Evolutionary conservation across 805 yeast genomes (phyloP).

Genomic region (Pichia californica): DNA sequence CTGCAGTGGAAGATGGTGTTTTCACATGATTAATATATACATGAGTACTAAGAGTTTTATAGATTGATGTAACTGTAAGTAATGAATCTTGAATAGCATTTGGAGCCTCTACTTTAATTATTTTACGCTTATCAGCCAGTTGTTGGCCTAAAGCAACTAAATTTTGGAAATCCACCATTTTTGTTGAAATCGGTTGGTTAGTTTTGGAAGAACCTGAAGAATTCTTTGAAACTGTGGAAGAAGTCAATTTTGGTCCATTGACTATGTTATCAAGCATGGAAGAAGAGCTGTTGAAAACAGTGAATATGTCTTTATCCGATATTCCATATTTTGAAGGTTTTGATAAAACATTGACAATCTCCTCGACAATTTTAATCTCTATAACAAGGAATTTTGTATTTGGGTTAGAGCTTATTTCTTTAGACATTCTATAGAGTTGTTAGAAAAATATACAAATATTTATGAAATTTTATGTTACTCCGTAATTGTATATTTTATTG

Average conservation of each 20-base stretch:
- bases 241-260: conserved; percentile 4
- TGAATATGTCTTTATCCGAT: conserved; percentile 17
- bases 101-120: background rate
- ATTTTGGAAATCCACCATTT: conserved; percentile 22
- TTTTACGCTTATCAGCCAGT: conserved; percentile 12
- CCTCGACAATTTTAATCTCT: conserved; percentile 21
- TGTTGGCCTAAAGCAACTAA: conserved; percentile 23
- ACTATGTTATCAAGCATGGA: conserved; percentile 9
- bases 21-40: conserved; percentile 24
- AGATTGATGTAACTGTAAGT: background rate
- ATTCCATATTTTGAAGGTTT: conserved; percentile 18
- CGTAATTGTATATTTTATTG: too few species aligned
- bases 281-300: conserved; percentile 12
- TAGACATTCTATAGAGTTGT: too few species aligned
- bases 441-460: too few species aligned
- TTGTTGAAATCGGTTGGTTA: conserved; percentile 11
- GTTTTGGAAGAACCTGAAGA: background rate
- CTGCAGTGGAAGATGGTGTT: conserved; percentile 7
- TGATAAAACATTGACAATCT: conserved; percentile 20
- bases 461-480: too few species aligned
- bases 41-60: conserved; percentile 18
- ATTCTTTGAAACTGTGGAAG: background rate
- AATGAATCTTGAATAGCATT: background rate
- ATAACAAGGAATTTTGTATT: conserved; percentile 4
- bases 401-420: too few species aligned